Base-by-base conservation (phyloP, 768 basidiomycete genomes). In the Leccinum subtestaceum region DNA sequence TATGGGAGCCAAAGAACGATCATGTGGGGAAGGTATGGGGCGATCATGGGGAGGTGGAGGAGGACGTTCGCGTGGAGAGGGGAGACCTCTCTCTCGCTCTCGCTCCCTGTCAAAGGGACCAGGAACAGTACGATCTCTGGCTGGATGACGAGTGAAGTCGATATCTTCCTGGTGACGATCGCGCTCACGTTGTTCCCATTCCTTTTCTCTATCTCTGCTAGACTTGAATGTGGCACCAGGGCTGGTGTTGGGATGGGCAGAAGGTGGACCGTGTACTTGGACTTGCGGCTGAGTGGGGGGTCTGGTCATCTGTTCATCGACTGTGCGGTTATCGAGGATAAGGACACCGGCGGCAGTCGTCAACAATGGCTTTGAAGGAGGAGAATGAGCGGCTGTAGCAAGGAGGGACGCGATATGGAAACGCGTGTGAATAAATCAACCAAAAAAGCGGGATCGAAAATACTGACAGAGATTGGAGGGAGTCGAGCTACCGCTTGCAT, bases 281-380 rank as follows among this genome's bases (percentile, higher is more conserved):
- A 55, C 32, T 29, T 53, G 65, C 0, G 61, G 40, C 49, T 70
- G 68, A 1, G 58, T 29, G n/a, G 67, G 10, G 1, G 64, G 59
- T 56, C 70, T 67, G 1, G 68, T 59, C 60, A 72, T 68, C 21
- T 70, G 70, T 21, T 71, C 70, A 23, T 71, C 70, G 8, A 65
- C 70, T 6, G 70, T 73, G 34, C 68, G 72, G 34, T 72, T 62
- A 52, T 72, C 72, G 51, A 72, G 70, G 50, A 71, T 62, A 58
- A 71, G 69, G 29, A 64, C 60, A 32, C 70, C 70, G 0, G 63
- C 58, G 5, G 70, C n/a, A 5, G 64, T 74, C 5, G 64, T 67
- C 65, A 67, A 31, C 56, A 72, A 60, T 5, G 64, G 25, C 31
- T 66, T 74, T 27, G 70, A 63, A 46, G 68, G 43, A 6, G 71